phyloP scores from a whole-genome alignment of 2,329 filamentous ascomycete genomes.

The Fusarium sambucinum region DNA sequence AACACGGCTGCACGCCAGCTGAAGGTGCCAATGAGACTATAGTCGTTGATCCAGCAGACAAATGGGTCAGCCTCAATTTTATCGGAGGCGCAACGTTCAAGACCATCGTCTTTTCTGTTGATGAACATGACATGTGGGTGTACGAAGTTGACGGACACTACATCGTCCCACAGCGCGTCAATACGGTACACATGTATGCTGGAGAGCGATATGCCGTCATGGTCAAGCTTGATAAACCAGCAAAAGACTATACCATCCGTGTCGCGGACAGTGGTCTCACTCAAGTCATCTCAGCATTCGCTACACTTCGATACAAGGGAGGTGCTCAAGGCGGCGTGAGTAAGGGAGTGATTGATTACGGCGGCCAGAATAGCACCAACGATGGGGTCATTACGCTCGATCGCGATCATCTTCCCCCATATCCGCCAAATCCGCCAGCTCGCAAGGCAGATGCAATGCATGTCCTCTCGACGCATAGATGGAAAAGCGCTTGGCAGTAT shows the following conservation, averaged over 20 bases:
- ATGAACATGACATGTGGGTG: slow-evolving; percentile 17
- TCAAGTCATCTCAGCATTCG: slow-evolving; percentile 13
- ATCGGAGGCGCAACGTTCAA: slow-evolving; percentile 15
- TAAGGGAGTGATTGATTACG: slow-evolving; percentile 7
- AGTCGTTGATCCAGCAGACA: background rate
- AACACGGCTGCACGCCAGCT: slow-evolving; percentile 5
- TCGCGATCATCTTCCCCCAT: slow-evolving; percentile 4
- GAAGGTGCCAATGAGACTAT: slow-evolving; percentile 6
- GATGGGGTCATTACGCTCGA: slow-evolving; percentile 4
- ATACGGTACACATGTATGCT: slow-evolving; percentile 10
- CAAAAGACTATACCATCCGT: slow-evolving; percentile 6
- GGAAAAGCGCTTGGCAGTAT: slow-evolving; percentile 9
- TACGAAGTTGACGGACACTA: slow-evolving; percentile 13
- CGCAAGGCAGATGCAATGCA: slow-evolving; percentile 13
- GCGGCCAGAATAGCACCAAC: slow-evolving; percentile 2
- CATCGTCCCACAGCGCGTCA: slow-evolving; percentile 8
- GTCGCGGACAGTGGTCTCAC: slow-evolving; percentile 8
- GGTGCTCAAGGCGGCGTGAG: background rate
- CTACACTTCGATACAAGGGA: slow-evolving; percentile 8
- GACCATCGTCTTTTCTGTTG: slow-evolving; percentile 9
- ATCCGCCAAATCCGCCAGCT: slow-evolving; percentile 9
- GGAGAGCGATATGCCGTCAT: slow-evolving; percentile 9
- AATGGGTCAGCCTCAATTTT: slow-evolving; percentile 5
- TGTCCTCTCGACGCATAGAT: slow-evolving; percentile 4
- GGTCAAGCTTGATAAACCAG: slow-evolving; percentile 7